These are phyloP conservation scores for Metschnikowia hibisci DNA, from an alignment of 805 yeast genomes.

Conservation along the genomic window DNA sequence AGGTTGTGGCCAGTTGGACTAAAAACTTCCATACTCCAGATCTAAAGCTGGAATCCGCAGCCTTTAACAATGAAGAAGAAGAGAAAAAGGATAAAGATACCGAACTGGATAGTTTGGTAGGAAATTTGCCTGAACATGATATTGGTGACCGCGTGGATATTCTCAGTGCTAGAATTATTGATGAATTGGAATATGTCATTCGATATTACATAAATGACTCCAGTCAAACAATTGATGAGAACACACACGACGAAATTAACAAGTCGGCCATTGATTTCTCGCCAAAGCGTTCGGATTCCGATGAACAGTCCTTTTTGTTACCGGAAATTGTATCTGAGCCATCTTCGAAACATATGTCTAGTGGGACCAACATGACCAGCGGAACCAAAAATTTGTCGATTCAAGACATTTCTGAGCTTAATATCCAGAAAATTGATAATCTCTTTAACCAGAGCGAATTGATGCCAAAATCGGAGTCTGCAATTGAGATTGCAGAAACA, in stretches of 20 bases:
- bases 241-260: slow-evolving; percentile 9
- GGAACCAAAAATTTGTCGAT: slow-evolving; percentile 22
- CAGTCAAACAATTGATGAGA: slow-evolving; percentile 9
- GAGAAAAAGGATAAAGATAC: slow-evolving; percentile 17
- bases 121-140: background rate
- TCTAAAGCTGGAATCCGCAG: slow-evolving; percentile 3
- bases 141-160: slow-evolving; percentile 50
- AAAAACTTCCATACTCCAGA: slow-evolving; percentile 25
- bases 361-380: background rate
- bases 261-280: slow-evolving; percentile 7
- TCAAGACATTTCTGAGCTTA: slow-evolving; percentile 38
- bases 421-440: slow-evolving; percentile 36
- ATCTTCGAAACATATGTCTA: background rate
- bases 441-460: slow-evolving; percentile 27
- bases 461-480: slow-evolving; percentile 1
- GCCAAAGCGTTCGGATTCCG: background rate
- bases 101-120: slow-evolving; percentile 8
- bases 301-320: background rate
- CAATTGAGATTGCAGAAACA: slow-evolving; percentile 14
- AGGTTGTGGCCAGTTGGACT: slow-evolving; percentile 41
- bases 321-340: background rate
- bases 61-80: background rate
- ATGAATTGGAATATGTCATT: slow-evolving; percentile 58
- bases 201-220: slow-evolving; percentile 35
- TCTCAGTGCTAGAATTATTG: slow-evolving; percentile 65